These are phyloP conservation scores for Emmonsiellopsis sp. DNA, from an alignment of 2,329 filamentous ascomycete genomes.

Conservation along the genomic window DNA sequence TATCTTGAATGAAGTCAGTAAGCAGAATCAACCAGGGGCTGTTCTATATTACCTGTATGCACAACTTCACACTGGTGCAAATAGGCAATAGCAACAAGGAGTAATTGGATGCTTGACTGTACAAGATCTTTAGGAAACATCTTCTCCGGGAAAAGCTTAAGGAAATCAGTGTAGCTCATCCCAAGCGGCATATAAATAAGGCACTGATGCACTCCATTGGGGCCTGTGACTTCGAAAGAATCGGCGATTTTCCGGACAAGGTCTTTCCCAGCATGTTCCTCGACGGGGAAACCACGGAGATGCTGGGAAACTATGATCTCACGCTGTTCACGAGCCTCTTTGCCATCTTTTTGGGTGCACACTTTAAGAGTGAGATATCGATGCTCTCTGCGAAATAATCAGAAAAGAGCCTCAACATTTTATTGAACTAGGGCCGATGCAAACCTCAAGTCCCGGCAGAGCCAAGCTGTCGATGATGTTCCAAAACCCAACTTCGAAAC, in stretches of 20 bases:
- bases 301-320: slow-evolving; percentile 15
- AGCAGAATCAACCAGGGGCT: background rate
- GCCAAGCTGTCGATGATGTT: slow-evolving; percentile 4
- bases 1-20: slow-evolving; percentile 13
- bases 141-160: slow-evolving; percentile 3
- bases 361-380: slow-evolving; percentile 5
- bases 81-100: slow-evolving; percentile 1
- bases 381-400: background rate
- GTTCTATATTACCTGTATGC: slow-evolving; percentile 13
- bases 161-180: slow-evolving; percentile 9
- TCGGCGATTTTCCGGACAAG: slow-evolving; percentile 17
- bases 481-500: slow-evolving; percentile 11
- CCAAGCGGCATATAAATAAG: slow-evolving; percentile 16
- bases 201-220: slow-evolving; percentile 13
- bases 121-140: slow-evolving; percentile 5
- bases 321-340: background rate
- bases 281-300: slow-evolving; percentile 10
- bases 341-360: background rate
- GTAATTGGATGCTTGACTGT: slow-evolving; percentile 3
- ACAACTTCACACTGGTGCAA: slow-evolving; percentile 7
- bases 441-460: slow-evolving; percentile 4
- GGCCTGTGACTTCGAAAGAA: slow-evolving; percentile 18
- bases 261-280: slow-evolving; percentile 12
- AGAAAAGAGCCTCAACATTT: background rate
- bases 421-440: background rate